phyloP scores from a whole-genome alignment of 176 grass and related monocot species.

The Phoenix roebelenii region DNA sequence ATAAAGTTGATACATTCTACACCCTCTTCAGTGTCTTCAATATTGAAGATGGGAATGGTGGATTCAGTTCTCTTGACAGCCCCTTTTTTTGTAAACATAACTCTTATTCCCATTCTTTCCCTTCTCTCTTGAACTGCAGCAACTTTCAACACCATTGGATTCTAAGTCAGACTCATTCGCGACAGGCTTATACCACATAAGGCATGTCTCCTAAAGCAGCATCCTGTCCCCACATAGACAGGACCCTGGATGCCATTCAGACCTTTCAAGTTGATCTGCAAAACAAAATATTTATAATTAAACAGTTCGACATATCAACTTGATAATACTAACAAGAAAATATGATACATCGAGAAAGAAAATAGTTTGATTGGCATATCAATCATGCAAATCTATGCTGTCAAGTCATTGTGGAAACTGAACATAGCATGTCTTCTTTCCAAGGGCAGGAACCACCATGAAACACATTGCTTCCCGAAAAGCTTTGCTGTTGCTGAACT shows the following conservation, averaged over 20 bases:
- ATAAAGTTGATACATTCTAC: conserved; percentile 49
- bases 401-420: conserved; percentile 95
- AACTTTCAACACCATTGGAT: conserved; percentile 81
- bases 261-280: conserved; percentile 94
- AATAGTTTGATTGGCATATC: conserved; percentile 93
- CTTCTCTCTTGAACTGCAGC: conserved; percentile 94
- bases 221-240: conserved; percentile 79
- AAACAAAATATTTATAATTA: conserved; percentile 20
- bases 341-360: conserved; percentile 80
- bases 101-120: conserved; percentile 54
- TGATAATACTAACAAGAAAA: not conserved
- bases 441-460: conserved; percentile 76
- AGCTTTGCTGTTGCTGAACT: conserved; percentile 94
- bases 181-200: conserved; percentile 86
- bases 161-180: conserved; percentile 91
- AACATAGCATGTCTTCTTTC: conserved; percentile 81
- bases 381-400: conserved; percentile 75
- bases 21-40: conserved; percentile 98
- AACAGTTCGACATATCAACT: not conserved
- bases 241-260: conserved; percentile 91
- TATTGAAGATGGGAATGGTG: conserved; percentile 96
- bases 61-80: conserved; percentile 98
- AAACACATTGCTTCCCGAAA: conserved; percentile 93
- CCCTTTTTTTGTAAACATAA: conserved; percentile 87
- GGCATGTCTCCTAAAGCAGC: conserved; percentile 80